These are phyloP conservation scores for Cyberlindnera xishuangbannaensis DNA, from an alignment of 805 yeast genomes.

Conservation along the genomic window DNA sequence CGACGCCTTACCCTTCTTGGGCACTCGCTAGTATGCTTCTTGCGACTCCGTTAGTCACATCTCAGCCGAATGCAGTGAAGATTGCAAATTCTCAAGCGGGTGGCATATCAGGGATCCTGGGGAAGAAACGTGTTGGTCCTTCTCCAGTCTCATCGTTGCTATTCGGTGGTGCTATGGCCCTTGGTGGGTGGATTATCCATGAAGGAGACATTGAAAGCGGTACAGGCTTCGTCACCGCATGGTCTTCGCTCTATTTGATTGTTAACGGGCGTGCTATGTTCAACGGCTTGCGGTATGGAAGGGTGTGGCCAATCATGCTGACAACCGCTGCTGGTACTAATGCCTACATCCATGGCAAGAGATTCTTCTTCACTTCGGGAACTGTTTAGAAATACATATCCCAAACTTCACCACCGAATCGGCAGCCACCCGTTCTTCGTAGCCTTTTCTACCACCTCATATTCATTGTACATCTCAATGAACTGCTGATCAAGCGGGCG, in stretches of 20 bases:
- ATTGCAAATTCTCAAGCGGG: constrained; percentile 5
- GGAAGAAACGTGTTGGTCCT: constrained; percentile 27
- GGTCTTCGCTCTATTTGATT: constrained; percentile 70
- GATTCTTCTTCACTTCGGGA: constrained; percentile 41
- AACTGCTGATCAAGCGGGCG: constrained; percentile 94
- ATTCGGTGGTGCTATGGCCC: constrained; percentile 56
- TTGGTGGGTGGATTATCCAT: constrained; percentile 68
- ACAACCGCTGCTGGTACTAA: constrained; percentile 55
- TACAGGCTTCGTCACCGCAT: constrained; percentile 73
- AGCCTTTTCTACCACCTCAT: constrained; percentile 53
- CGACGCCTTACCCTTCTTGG: constrained; percentile 46
- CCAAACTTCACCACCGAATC: constrained; percentile 55
- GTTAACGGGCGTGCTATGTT: constrained; percentile 63
- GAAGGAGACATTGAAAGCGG: constrained; percentile 79
- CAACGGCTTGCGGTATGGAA: constrained; percentile 46
- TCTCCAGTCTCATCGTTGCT: constrained; percentile 35
- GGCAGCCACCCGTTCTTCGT: constrained; percentile 55
- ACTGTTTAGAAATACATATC: constrained; percentile 6
- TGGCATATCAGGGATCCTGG: not conserved
- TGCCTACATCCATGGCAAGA: constrained; percentile 61
- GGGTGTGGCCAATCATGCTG: constrained; percentile 57
- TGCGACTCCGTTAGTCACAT: constrained; percentile 31
- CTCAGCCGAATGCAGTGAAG: constrained; percentile 22
- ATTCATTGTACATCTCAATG: constrained; percentile 80
- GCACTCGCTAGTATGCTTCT: constrained; percentile 32